Conservation (phyloP, 192 early-diverging fungal species). For the Obelidium mucronatum region DNA sequence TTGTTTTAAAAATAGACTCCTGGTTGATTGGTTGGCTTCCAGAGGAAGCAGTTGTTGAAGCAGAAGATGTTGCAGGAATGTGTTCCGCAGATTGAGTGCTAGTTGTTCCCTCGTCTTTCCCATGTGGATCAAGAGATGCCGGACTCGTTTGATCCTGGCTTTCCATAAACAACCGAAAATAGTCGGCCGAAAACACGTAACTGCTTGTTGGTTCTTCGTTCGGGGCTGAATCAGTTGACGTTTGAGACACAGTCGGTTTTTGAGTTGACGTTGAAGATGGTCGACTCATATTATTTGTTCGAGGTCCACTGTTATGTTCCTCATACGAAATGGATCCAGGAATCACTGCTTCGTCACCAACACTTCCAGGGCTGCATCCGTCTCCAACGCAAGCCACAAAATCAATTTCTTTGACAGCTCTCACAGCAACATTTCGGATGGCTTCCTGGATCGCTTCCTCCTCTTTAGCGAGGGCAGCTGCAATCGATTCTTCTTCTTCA, state of each 20-base stretch:
- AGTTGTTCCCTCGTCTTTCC: background rate
- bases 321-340: background rate
- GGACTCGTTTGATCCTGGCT: conserved; percentile 28
- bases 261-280: background rate
- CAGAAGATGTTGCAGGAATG: conserved; percentile 17
- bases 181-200: conserved; percentile 22
- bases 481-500: conserved; percentile 73
- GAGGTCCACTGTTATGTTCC: background rate
- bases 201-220: background rate
- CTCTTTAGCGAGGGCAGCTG: conserved; percentile 48
- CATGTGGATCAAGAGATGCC: background rate
- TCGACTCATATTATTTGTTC: background rate
- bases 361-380: background rate
- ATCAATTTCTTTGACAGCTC: conserved; percentile 29
- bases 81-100: background rate
- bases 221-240: background rate
- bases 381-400: conserved; percentile 3
- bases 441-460: conserved; percentile 16
- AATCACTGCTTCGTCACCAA: background rate
- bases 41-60: conserved; percentile 2
- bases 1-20: conserved; percentile 90
- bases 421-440: background rate
- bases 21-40: conserved; percentile 55
- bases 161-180: conserved; percentile 40
- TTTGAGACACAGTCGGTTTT: background rate